phyloP scores from a whole-genome alignment of 495 filamentous ascomycete genomes.

The Daldinia loculata region DNA sequence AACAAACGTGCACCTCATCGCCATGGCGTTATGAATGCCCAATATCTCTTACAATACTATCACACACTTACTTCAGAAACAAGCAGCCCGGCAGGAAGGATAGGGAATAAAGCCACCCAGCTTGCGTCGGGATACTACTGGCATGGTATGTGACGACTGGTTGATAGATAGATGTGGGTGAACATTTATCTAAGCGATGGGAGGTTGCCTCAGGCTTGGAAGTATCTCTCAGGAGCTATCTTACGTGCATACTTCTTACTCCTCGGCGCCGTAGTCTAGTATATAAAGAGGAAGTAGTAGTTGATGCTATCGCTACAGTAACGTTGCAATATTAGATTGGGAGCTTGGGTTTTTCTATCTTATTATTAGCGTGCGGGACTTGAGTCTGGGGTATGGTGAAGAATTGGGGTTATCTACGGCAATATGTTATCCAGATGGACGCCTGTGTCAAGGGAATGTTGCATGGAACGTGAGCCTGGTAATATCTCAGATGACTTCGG shows the following conservation, averaged over 20 bases:
- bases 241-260: neutral
- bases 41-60: neutral
- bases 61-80: neutral
- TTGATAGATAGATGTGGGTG: neutral
- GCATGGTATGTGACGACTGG: constrained; percentile 16
- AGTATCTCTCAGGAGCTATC: neutral
- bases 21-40: neutral
- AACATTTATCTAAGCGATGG: neutral
- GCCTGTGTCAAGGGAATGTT: constrained; percentile 31
- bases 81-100: neutral
- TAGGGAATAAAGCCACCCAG: neutral
- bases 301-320: constrained; percentile 22
- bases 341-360: constrained; percentile 10
- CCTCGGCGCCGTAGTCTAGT: constrained; percentile 6
- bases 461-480: constrained; percentile 33
- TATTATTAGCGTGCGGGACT: constrained; percentile 19
- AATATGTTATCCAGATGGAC: constrained; percentile 21
- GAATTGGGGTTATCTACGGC: constrained; percentile 31
- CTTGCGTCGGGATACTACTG: constrained; percentile 5
- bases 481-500: constrained; percentile 35
- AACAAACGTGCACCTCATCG: neutral
- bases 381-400: constrained; percentile 13
- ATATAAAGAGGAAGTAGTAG: constrained; percentile 15
- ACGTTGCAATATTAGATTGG: constrained; percentile 33
- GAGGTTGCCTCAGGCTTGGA: neutral